Base-by-base conservation (phyloP, 352 stramenopile genomes). In the Nannochloropsis limnetica region DNA sequence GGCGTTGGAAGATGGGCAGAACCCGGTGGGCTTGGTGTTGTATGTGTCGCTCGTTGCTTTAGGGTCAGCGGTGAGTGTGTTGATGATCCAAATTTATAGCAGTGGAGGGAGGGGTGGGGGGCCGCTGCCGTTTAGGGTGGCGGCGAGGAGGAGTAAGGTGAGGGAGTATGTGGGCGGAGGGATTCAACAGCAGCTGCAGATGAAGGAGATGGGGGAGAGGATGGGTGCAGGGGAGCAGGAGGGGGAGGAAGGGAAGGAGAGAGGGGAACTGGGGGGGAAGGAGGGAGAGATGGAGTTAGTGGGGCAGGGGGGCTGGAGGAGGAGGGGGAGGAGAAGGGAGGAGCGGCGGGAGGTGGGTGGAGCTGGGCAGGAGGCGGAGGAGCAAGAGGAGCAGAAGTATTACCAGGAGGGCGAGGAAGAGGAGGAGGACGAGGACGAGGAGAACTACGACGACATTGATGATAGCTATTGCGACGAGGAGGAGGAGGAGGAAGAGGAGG, bases 101-200 rank as follows among this genome's bases (percentile, higher is more conserved):
- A 74, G 61, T 0, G 61, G 61, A 74, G 61, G 61, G n/a, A 14
- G 61, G 25, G 61, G 61, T 25, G 61, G 25, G 22, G 61, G 15
- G 25, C n/a, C 25, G 1, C 8, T 74, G 25, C 61, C 61, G 8
- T 74, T 74, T 20, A 25, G 4, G 15, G n/a, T 74, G 9, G 6
- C 22, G 25, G 15, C 61, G 61, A 74, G 61, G n/a, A 74, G 61
- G 8, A 74, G 61, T 29, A 74, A 74, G 61, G 61, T 74, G 11
- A 25, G 61, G 25, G 61, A 74, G 61, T 22, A 74, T 22, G 11
- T 74, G n/a, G 61, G 61, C 9, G 61, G 61, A 22, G 61, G 61
- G n/a, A 74, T 74, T 27, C 61, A 74, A 20, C 61, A 74, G n/a
- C 61, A 74, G 61, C 61, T 74, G 61, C 61, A 23, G 25, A 25